Evolutionary conservation across 345 rosid species (phyloP).

Genomic region (Acer yangbiense): DNA sequence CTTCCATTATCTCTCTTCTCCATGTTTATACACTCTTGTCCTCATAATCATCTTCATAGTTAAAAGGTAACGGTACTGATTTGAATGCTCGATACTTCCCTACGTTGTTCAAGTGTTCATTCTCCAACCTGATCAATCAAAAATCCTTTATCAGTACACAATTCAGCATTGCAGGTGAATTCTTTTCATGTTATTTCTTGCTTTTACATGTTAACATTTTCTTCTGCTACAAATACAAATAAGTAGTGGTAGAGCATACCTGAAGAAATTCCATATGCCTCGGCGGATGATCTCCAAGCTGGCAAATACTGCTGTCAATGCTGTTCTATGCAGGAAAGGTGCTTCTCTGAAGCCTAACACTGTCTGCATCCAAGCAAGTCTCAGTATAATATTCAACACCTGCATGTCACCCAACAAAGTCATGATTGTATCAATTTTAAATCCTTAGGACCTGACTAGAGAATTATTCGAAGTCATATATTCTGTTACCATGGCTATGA

Average conservation of each 20-base stretch:
- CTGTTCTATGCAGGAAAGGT: conserved; percentile 56
- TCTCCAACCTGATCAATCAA: conserved; percentile 63
- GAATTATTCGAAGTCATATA: not conserved
- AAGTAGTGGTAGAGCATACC: conserved; percentile 36
- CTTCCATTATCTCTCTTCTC: not conserved
- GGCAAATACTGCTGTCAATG: conserved; percentile 55
- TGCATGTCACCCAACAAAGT: conserved; percentile 26
- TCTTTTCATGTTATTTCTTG: not conserved
- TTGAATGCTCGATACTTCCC: conserved; percentile 82
- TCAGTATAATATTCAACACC: conserved; percentile 64
- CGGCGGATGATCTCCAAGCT: conserved; percentile 79
- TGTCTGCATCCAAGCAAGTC: conserved; percentile 83
- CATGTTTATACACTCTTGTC: conserved; percentile 13
- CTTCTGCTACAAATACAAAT: not conserved
- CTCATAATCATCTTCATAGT: conserved; percentile 31
- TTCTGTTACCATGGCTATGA: conserved; percentile 59
- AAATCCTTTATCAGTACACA: conserved; percentile 2
- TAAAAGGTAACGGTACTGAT: conserved; percentile 75
- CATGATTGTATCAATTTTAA: not conserved
- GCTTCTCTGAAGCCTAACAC: conserved; percentile 59
- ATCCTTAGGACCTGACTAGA: too few species aligned
- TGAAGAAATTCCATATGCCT: conserved; percentile 89
- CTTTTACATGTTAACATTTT: not conserved
- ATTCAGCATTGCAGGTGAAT: not conserved
- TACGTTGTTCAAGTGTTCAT: conserved; percentile 83